A percentile compares a stretch with the other conserved stretches of the same genome.
phyloP scores from a whole-genome alignment of 202 grass and related monocot genomes.

The Saccharum hybrid region DNA sequence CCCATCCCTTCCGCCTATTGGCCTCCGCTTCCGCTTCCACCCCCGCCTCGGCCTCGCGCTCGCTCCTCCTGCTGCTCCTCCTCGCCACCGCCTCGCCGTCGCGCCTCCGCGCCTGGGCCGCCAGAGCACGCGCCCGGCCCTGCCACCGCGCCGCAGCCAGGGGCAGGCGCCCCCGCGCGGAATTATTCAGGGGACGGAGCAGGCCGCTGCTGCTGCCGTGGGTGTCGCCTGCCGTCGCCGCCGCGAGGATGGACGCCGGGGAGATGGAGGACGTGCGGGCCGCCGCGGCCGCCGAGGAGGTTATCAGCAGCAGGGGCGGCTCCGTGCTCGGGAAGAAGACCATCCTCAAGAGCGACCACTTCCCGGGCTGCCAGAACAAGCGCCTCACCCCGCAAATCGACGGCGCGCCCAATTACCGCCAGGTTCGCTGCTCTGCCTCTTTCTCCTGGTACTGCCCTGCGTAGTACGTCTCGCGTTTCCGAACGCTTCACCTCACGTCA shows the following conservation, averaged over 20 bases:
- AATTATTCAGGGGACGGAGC: not conserved
- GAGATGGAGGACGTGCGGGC: slow-evolving; percentile 56
- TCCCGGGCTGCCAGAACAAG: slow-evolving; percentile 98
- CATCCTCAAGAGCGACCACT: slow-evolving; percentile 98
- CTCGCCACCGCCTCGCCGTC: not conserved
- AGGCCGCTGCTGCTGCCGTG: not conserved
- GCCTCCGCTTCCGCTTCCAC: not conserved
- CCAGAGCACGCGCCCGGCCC: not conserved
- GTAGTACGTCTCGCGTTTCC: not conserved
- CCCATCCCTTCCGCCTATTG: slow-evolving; percentile 12
- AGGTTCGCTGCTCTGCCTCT: slow-evolving; percentile 43
- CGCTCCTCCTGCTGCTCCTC: not conserved
- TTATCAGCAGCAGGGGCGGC: slow-evolving; percentile 87
- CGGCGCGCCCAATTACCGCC: slow-evolving; percentile 94
- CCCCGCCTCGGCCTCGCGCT: not conserved
- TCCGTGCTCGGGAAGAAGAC: slow-evolving; percentile 99
- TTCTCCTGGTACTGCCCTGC: no score
- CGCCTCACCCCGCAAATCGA: slow-evolving; percentile 87
- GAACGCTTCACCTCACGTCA: not conserved
- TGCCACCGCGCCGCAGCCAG: not conserved
- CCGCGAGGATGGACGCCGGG: slow-evolving; percentile 23
- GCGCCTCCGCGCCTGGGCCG: no score
- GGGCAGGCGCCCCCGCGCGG: not conserved
- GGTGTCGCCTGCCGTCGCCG: not conserved
- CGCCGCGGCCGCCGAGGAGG: slow-evolving; percentile 66